Evolutionary conservation across 1,139 yeast genomes (phyloP).

Genomic region (Taphrina confusa): DNA sequence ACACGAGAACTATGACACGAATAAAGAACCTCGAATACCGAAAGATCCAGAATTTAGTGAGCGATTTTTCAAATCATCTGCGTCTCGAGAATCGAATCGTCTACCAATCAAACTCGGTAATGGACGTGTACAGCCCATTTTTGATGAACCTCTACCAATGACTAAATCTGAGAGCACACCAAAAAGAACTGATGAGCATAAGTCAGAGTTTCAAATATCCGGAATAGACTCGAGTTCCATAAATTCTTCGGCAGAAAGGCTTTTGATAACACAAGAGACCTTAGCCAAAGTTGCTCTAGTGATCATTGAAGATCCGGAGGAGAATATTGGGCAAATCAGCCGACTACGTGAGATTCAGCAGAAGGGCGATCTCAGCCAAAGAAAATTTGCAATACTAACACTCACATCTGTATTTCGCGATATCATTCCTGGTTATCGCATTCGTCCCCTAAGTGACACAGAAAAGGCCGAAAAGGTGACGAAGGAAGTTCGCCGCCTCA

Average conservation of each 20-base stretch:
- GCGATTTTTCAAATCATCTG: background rate
- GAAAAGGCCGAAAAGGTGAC: slow-evolving; percentile 78
- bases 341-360: slow-evolving; percentile 57
- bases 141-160: background rate
- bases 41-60: too few species aligned
- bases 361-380: slow-evolving; percentile 57
- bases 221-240: too few species aligned
- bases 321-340: slow-evolving; percentile 64
- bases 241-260: slow-evolving; percentile 54
- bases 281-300: slow-evolving; percentile 78
- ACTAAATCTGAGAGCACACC: background rate
- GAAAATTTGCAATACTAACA: slow-evolving; percentile 74
- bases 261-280: slow-evolving; percentile 70
- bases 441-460: slow-evolving; percentile 74
- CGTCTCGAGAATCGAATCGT: background rate
- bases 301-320: slow-evolving; percentile 88
- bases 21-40: background rate
- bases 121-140: slow-evolving; percentile 8
- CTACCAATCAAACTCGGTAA: slow-evolving; percentile 25
- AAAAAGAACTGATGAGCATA: background rate
- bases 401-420: slow-evolving; percentile 81
- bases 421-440: slow-evolving; percentile 77
- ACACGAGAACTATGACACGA: background rate
- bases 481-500: slow-evolving; percentile 71
- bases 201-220: too few species aligned